These are phyloP conservation scores for Malus orientalis DNA, from an alignment of 306 rosid genomes.

Conservation along the genomic window DNA sequence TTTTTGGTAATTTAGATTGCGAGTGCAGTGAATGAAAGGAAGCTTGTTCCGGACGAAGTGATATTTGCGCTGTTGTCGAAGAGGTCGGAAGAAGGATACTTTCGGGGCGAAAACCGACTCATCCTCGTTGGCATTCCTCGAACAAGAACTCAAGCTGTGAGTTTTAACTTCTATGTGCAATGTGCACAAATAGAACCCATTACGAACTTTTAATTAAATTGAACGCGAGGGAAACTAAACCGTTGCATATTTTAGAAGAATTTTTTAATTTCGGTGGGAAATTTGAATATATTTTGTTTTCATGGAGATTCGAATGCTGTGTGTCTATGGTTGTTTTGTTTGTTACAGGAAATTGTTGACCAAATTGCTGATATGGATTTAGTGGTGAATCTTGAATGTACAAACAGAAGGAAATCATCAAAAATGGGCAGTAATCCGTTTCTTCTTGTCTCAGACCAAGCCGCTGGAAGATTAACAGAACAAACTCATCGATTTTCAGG, in stretches of 20 bases:
- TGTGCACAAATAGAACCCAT: no score
- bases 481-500: constrained; percentile 58
- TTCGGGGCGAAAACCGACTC: constrained; percentile 83
- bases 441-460: constrained; percentile 34
- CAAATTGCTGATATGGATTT: constrained; percentile 63
- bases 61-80: constrained; percentile 55
- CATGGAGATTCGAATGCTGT: no score
- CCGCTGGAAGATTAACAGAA: constrained; percentile 48
- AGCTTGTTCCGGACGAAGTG: constrained; percentile 73
- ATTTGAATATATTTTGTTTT: background rate
- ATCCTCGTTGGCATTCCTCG: constrained; percentile 93
- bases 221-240: no score
- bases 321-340: background rate
- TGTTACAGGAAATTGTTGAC: constrained; percentile 70
- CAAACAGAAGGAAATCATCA: background rate
- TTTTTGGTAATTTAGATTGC: constrained; percentile 55
- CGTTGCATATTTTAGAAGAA: no score
- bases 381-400: constrained; percentile 72
- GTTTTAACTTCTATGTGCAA: constrained; percentile 6
- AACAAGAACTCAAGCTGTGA: constrained; percentile 87
- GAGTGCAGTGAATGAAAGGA: constrained; percentile 55
- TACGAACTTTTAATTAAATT: no score
- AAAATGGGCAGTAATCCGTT: background rate
- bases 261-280: background rate
- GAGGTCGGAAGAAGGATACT: constrained; percentile 79